Percentiles rank a stretch among this genome's conserved stretches.
These are phyloP conservation scores for Phytophthora ramorum DNA, from an alignment of 352 stramenopile genomes.

Conservation along the genomic window DNA sequence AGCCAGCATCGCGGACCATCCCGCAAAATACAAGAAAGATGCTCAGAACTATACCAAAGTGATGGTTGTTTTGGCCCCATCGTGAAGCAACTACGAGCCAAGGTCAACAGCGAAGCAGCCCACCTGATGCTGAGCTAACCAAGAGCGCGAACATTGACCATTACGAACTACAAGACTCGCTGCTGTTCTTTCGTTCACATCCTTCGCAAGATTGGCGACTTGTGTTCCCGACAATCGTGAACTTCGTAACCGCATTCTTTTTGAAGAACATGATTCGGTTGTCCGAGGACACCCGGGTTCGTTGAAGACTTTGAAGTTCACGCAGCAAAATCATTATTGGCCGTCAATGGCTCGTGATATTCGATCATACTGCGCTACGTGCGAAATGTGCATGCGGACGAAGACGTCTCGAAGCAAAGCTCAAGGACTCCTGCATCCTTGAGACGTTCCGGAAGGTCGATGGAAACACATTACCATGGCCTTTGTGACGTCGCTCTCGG, in stretches of 20 bases:
- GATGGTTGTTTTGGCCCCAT: too few relatives aligned
- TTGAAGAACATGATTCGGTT: conserved; percentile 5
- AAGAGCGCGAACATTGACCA: too few relatives aligned
- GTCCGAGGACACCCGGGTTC: not conserved
- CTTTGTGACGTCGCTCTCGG: not conserved
- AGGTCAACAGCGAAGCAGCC: too few relatives aligned
- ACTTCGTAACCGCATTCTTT: conserved; percentile 3
- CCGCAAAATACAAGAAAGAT: too few relatives aligned
- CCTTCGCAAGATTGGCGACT: too few relatives aligned
- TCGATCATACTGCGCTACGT: not conserved
- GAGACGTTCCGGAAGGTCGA: not conserved
- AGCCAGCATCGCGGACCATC: too few relatives aligned
- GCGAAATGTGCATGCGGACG: conserved; percentile 7
- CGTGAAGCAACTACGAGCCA: too few relatives aligned
- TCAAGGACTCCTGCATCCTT: conserved; percentile 4
- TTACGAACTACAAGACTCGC: too few relatives aligned
- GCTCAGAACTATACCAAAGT: too few relatives aligned
- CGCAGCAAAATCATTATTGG: conserved; percentile 11
- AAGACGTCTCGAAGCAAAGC: conserved; percentile 1
- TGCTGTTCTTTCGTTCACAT: too few relatives aligned
- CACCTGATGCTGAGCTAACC: too few relatives aligned
- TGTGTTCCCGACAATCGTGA: too few relatives aligned
- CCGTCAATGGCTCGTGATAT: not conserved
- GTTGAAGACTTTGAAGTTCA: not conserved
- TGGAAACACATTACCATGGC: conserved; percentile 19